Conservation (phyloP, 768 basidiomycete species). For the Lactarius deliciosus region DNA sequence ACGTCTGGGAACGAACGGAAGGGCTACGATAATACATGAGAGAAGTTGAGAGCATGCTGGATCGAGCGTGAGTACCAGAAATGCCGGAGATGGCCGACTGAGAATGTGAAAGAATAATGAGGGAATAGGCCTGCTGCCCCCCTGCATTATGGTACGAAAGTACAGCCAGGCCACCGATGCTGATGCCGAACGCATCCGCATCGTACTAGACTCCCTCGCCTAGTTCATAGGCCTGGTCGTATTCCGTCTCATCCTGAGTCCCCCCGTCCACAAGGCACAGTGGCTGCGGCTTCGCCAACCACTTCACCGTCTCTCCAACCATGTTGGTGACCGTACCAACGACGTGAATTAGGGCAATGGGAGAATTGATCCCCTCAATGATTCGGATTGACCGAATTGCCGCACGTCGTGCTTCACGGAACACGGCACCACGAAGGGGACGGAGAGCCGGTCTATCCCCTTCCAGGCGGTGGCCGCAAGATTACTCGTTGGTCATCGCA, state of each 20-base stretch:
- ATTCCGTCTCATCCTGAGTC: not conserved
- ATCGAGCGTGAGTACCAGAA: not conserved
- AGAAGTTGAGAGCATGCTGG: not conserved
- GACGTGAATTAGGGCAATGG: not conserved
- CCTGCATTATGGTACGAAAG: not conserved
- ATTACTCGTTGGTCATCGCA: not conserved
- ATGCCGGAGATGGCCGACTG: not conserved
- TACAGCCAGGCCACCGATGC: not conserved
- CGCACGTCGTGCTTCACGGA: not conserved
- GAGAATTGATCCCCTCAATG: not conserved
- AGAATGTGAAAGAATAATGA: not conserved
- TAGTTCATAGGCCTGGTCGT: not conserved
- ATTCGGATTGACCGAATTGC: not conserved
- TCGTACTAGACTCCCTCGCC: not conserved
- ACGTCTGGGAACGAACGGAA: not conserved
- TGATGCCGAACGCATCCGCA: not conserved
- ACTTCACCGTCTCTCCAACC: not conserved
- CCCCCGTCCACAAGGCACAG: not conserved
- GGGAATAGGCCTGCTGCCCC: not conserved
- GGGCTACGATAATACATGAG: not conserved
- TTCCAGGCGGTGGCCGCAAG: not conserved
- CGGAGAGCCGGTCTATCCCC: not conserved
- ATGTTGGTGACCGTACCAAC: not conserved
- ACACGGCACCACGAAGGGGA: not conserved
- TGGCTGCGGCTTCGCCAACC: not conserved